A percentile compares a stretch with the other conserved stretches of the same genome.
Conservation (phyloP, 148 eudicot species). For the Tetragonia tetragonoides region DNA sequence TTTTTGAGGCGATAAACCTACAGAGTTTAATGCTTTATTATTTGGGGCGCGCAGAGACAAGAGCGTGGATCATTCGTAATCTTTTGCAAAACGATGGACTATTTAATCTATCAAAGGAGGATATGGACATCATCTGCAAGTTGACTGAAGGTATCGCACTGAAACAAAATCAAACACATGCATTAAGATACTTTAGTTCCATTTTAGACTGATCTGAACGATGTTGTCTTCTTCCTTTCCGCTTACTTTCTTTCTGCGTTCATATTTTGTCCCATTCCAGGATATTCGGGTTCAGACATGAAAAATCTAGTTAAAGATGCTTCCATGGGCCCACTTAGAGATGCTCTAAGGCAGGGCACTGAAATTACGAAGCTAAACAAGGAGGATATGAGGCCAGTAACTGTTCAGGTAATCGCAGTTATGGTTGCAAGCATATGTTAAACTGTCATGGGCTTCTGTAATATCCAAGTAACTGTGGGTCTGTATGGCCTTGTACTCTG, state of each 20-base stretch:
- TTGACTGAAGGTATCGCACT: conserved; percentile 72
- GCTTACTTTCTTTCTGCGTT: background rate
- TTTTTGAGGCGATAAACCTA: conserved; percentile 10
- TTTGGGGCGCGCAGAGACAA: conserved; percentile 60
- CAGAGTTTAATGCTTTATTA: background rate
- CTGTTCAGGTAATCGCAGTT: conserved; percentile 53
- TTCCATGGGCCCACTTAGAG: conserved; percentile 98
- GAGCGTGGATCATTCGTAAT: conserved; percentile 87
- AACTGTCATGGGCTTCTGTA: background rate
- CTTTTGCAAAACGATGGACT: conserved; percentile 84
- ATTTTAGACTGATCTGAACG: too few relatives aligned
- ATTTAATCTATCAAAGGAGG: conserved; percentile 76
- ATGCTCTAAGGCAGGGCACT: conserved; percentile 75
- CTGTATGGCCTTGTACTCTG: background rate
- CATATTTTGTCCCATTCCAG: conserved; percentile 31
- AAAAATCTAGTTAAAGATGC: conserved; percentile 98
- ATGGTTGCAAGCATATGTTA: background rate
- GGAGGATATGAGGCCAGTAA: conserved; percentile 95
- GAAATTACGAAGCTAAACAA: conserved; percentile 76
- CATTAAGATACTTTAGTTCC: background rate
- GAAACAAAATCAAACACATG: background rate
- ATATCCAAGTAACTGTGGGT: background rate
- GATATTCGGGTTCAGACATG: conserved; percentile 99
- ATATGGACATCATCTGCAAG: conserved; percentile 62
- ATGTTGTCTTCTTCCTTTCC: background rate